Percentiles rank a stretch among this genome's conserved stretches.
Conservation (phyloP, 2,329 filamentous ascomycete species). For the Myriosclerotinia curreyana region DNA sequence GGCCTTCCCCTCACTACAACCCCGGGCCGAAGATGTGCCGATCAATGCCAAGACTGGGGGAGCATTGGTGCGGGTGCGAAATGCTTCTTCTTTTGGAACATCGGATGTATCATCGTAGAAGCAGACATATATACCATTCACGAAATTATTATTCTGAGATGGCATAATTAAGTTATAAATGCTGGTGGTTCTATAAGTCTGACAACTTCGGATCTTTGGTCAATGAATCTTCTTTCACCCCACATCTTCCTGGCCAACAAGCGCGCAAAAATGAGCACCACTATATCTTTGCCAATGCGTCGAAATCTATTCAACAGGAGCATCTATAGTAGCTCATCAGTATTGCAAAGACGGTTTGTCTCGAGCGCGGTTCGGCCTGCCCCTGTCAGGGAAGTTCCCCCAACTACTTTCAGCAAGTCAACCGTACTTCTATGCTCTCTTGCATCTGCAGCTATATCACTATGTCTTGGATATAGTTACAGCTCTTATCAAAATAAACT, state of each 20-base stretch:
- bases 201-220: not conserved
- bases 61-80: too few relatives aligned
- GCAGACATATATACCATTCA: not conserved
- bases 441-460: slow-evolving; percentile 11
- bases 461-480: slow-evolving; percentile 12
- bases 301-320: not conserved
- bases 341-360: not conserved
- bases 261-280: not conserved
- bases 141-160: not conserved
- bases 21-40: too few relatives aligned
- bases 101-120: not conserved
- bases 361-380: not conserved
- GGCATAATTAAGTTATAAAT: too few relatives aligned
- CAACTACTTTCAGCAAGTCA: slow-evolving; percentile 12
- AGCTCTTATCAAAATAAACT: not conserved
- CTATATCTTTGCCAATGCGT: not conserved
- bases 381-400: not conserved
- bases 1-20: too few relatives aligned
- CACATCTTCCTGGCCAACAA: not conserved
- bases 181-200: not conserved
- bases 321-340: not conserved
- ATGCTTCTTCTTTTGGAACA: too few relatives aligned
- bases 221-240: not conserved
- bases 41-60: too few relatives aligned
- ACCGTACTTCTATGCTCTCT: slow-evolving; percentile 18